Evolutionary conservation across 306 rosid genomes (phyloP), one percentile per base, ranked within the genome.

Genomic region (Cicer bijugum): DNA sequence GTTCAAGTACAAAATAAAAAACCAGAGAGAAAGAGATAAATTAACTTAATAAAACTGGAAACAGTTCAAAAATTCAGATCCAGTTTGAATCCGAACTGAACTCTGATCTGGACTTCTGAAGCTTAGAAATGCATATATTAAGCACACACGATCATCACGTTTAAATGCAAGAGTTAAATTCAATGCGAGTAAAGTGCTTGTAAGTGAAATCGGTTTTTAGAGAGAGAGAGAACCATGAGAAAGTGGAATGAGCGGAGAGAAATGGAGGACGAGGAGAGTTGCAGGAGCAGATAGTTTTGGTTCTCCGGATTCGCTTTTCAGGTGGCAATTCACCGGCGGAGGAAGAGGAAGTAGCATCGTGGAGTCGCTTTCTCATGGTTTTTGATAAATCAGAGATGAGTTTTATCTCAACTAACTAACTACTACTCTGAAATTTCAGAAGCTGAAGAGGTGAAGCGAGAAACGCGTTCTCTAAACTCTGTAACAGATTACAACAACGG

Each of bases 261-360:
- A 83, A 82, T 5, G 89, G 78, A 57, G 88, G 84, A 16, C 84
- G 80, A 78, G 97, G 96, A 81, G 97, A 92, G 83, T 66, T 84
- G 78, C 96, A 92, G 20, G 92, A 88, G 83, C 93, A 85, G 64
- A 88, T 88, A 64, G 86, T 38, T 88, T 84, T 88, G 77, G 77
- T 77, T 71, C 89, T 42, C 53, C 89, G 85, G 84, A 90, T 81
- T 52, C 96, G 80, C 83, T 87, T 89, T 7, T 63, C 85, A 76
- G 80, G 62, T 6, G 12, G 68, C 8, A 19, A 12, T 40, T 80
- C 86, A 10, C 81, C 76, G 46, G 61, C 70, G 35, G 77, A 72
- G 44, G 81, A 72, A 40, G 81, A 70, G 9, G 76, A 74, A 53
- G 68, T 72, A 58, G 50, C 70, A 20, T 43, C 50, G 40, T 80